These are phyloP conservation scores for Colletotrichum siamense DNA, from an alignment of 2,329 filamentous ascomycete species.

Conservation along the genomic window DNA sequence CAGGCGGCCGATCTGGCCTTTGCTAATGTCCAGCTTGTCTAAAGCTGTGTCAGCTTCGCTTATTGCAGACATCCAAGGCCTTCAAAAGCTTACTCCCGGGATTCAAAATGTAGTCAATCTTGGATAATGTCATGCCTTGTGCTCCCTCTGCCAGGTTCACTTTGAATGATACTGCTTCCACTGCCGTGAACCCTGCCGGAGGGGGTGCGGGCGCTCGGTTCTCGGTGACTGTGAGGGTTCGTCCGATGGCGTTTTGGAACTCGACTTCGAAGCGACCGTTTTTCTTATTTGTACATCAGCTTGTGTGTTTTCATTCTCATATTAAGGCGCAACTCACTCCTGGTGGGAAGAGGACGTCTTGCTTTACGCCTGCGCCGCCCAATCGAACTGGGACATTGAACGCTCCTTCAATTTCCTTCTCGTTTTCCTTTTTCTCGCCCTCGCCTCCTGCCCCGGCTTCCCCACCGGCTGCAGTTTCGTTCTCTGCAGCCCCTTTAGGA, in stretches of 20 bases:
- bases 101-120: conserved; percentile 45
- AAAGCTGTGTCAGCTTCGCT: background rate
- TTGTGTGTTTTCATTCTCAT: rapidly evolving
- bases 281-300: background rate
- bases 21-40: conserved; percentile 39
- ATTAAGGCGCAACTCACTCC: conserved; percentile 28
- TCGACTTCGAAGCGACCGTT: conserved; percentile 44
- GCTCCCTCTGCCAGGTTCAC: conserved; percentile 37
- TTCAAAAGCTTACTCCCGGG: conserved; percentile 32
- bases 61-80: too few species aligned
- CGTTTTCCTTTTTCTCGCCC: conserved; percentile 27
- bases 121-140: conserved; percentile 37
- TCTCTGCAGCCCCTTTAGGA: background rate
- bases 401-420: conserved; percentile 33
- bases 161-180: conserved; percentile 42
- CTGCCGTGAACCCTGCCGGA: conserved; percentile 39
- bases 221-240: conserved; percentile 41
- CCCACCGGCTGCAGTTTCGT: background rate
- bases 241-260: conserved; percentile 37
- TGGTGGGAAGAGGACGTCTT: conserved; percentile 36
- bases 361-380: conserved; percentile 35
- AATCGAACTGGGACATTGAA: conserved; percentile 35
- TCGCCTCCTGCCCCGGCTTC: conserved; percentile 1
- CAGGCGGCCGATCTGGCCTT: conserved; percentile 39
- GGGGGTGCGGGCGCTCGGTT: conserved; percentile 38